Evolutionary conservation across 2,329 filamentous ascomycete species (phyloP), one percentile per base, ranked within the genome.

Genomic region (Colletotrichum noveboracense): DNA sequence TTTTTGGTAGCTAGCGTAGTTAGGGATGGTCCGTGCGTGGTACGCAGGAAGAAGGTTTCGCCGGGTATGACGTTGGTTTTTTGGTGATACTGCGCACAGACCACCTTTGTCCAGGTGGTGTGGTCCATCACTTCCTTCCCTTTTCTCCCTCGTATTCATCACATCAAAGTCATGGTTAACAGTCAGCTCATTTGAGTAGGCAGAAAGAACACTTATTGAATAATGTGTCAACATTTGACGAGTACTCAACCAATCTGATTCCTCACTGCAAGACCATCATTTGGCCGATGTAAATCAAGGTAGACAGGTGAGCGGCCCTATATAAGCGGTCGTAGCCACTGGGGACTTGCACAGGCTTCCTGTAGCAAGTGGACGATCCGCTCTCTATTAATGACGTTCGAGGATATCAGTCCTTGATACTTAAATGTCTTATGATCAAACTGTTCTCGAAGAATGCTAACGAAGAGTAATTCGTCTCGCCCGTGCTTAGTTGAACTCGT

Each of bases 1-100:
- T 68, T 75, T 75, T 75, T 75, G 73, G 73, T 60, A 58, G 70
- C 62, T 75, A 72, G 73, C 69, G 73, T 72, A 14, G 34, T 43
- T 62, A 28, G 7, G 1, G 7, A 1, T 73, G 73, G 56, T 73
- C 73, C 64, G 64, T 73, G 73, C 73, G 32, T 7, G 8, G 7
- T 0, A 0, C 18, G 9, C 7, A 5, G 32, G 73, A 70, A 75
- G 48, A 9, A 75, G 12, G 6, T 32, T 68, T 75, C n/a, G 18
- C n/a, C 73, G 70, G 73, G 13, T 6, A 75, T 69, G 70, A 75
- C 73, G 70, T 73, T 72, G 12, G 38, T 43, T 21, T n/a, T 21
- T 21, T 14, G 24, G 26, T 55, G 10, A 21, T 5, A 3, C 2
- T 2, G 38, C n/a, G 68, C 68, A 75, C 68, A 61, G 68, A 66